Base-by-base conservation (phyloP, 2,329 filamentous ascomycete genomes). In the Fusarium compactum region DNA sequence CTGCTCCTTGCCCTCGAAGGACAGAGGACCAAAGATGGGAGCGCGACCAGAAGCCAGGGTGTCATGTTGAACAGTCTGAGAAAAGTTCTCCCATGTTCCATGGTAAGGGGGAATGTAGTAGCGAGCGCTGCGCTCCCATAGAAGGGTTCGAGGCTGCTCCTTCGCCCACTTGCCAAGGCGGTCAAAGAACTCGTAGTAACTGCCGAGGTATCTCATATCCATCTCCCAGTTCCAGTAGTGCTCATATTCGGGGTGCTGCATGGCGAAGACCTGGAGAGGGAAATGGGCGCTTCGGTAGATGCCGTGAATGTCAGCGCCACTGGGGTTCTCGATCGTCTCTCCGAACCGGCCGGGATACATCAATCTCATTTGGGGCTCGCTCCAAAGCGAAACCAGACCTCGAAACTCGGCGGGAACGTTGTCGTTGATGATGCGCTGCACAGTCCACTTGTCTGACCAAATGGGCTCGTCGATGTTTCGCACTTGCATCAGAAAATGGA, bases 401-500 rank as follows among this genome's bases (percentile, higher is more conserved):
- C 91, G 92, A 80, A 97, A 97, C 76, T 95, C 92, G 64, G 87
- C 84, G 1, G 92, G 85, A 74, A 92, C 80, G 74, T 91, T 85
- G 76, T 87, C 82, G 76, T 89, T 86, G 76, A 97, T 83, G 74
- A 95, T 87, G 18, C 87, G 85, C 72, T 94, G 87, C 62, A 94
- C 93, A 0, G 90, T 91, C 32, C 87, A 85, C 20, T 92, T 88
- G 74, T 96, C 93, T 1, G 92, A 89, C 92, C 92, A 97, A 71
- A 97, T 93, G 46, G 91, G 92, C 44, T 90, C 82, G 74, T 92
- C 89, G 72, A 92, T 87, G 78, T 97, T 91, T 74, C 93, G 93
- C 70, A 97, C 92, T 72, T 97, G 93, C 41, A 97, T 86, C 38
- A 97, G 84, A 77, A 97, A 94, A 78, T 96, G 93, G 5, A 97